Percentiles rank a stretch among this genome's conserved stretches.
phyloP scores from a whole-genome alignment of 495 filamentous ascomycete genomes.

The Xylaria scruposa region DNA sequence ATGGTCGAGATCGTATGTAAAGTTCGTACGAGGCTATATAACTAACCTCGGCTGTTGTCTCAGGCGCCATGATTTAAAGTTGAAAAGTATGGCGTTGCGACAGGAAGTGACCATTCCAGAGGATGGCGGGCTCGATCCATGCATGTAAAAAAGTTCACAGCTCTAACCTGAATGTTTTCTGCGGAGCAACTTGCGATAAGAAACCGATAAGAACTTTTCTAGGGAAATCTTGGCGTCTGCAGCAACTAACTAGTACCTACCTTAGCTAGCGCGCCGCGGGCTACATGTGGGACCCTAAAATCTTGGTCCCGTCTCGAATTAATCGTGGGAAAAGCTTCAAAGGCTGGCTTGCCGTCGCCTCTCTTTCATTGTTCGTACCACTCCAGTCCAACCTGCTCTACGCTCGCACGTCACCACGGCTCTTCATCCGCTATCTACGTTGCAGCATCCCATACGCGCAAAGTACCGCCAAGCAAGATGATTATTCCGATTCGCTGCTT shows the following conservation, averaged over 20 bases:
- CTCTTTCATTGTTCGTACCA: constrained; percentile 4
- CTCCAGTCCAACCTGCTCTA: background rate
- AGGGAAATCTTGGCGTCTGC: background rate
- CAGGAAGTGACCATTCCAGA: background rate
- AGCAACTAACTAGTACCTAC: constrained; percentile 6
- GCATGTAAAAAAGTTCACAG: constrained; percentile 28
- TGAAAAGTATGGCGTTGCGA: constrained; percentile 22
- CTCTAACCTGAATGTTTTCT: constrained; percentile 25
- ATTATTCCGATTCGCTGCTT: constrained; percentile 99
- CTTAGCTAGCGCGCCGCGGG: background rate
- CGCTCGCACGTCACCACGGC: background rate
- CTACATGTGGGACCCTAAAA: constrained; percentile 24
- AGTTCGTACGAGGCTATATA: background rate
- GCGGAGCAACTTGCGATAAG: constrained; percentile 32
- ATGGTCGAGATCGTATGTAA: background rate
- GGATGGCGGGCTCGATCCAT: constrained; percentile 6
- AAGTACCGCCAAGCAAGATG: constrained; percentile 63
- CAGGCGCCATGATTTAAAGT: constrained; percentile 18
- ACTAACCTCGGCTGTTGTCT: constrained; percentile 18
- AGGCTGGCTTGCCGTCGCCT: background rate
- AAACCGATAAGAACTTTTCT: constrained; percentile 32
- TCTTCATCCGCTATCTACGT: background rate
- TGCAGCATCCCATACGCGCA: background rate
- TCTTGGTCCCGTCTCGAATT: constrained; percentile 4
- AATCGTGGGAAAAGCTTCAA: constrained; percentile 18